These are phyloP conservation scores for Hanseniaspora pseudoguilliermondii DNA, from an alignment of 805 yeast genomes.

Conservation along the genomic window DNA sequence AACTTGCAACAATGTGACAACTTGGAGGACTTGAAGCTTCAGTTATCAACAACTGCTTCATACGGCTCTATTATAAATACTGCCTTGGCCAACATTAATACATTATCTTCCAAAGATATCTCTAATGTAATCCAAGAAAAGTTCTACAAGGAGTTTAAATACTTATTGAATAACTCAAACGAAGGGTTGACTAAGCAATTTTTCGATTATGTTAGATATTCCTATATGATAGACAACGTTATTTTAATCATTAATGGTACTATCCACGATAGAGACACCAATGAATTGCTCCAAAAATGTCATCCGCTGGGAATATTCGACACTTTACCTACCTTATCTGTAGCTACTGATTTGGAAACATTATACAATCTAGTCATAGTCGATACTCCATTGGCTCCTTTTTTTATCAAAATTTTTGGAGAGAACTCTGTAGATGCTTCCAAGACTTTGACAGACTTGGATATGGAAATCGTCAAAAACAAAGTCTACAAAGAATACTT, in stretches of 20 bases:
- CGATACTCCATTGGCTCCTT: conserved; percentile 96
- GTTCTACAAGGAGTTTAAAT: conserved; percentile 71
- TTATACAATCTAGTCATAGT: conserved; percentile 82
- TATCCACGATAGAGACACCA: conserved; percentile 81
- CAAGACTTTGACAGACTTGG: conserved; percentile 75
- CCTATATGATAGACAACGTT: conserved; percentile 97
- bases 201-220: conserved; percentile 85
- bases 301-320: conserved; percentile 99
- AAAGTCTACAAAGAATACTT: conserved; percentile 83
- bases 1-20: conserved; percentile 93
- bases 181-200: conserved; percentile 61
- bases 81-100: conserved; percentile 59
- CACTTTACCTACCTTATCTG: conserved; percentile 85
- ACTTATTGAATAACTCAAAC: conserved; percentile 70
- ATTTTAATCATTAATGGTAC: conserved; percentile 94
- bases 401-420: conserved; percentile 76
- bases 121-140: conserved; percentile 52
- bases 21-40: conserved; percentile 85
- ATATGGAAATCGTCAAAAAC: conserved; percentile 89
- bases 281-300: conserved; percentile 78
- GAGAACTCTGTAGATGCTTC: conserved; percentile 45
- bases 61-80: conserved; percentile 83
- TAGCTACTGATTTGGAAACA: conserved; percentile 91
- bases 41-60: conserved; percentile 78
- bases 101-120: conserved; percentile 46